phyloP scores from a whole-genome alignment of 768 basidiomycete genomes.

The Tricholoma hemisulphureum region DNA sequence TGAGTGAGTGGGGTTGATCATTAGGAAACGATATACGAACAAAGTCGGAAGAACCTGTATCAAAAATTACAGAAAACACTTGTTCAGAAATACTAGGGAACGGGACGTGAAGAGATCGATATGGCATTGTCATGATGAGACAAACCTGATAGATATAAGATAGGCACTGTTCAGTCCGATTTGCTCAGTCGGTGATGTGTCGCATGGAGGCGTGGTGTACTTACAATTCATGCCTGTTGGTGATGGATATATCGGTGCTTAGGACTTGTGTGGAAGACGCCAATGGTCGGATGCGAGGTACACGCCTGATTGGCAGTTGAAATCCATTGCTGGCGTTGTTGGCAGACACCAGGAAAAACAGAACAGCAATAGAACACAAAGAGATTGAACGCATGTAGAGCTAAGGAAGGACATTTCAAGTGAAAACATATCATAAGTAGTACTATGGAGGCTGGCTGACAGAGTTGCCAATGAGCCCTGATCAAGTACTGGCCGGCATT shows the following conservation, averaged over 20 bases:
- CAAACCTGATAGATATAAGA: conserved; percentile 16
- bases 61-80: conserved; percentile 44
- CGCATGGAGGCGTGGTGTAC: conserved; percentile 6
- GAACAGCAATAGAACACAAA: background rate
- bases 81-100: conserved; percentile 38
- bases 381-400: background rate
- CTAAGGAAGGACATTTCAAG: too few relatives aligned
- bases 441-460: too few relatives aligned
- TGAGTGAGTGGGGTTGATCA: background rate
- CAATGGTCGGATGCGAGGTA: conserved; percentile 3
- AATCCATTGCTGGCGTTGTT: conserved; percentile 2
- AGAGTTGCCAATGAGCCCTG: too few relatives aligned
- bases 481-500: conserved; percentile 8
- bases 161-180: conserved; percentile 11
- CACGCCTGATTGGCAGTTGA: conserved; percentile 13
- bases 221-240: conserved; percentile 34
- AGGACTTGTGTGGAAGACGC: conserved; percentile 6
- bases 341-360: too few relatives aligned
- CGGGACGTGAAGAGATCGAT: conserved; percentile 1
- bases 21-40: conserved; percentile 29
- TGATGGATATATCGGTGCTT: conserved; percentile 24
- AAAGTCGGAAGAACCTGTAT: conserved; percentile 60
- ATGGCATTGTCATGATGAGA: background rate
- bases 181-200: background rate
- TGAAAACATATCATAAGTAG: too few relatives aligned